These are phyloP conservation scores for Beverwykella pulmonaria DNA, from an alignment of 495 filamentous ascomycete genomes.

Conservation along the genomic window DNA sequence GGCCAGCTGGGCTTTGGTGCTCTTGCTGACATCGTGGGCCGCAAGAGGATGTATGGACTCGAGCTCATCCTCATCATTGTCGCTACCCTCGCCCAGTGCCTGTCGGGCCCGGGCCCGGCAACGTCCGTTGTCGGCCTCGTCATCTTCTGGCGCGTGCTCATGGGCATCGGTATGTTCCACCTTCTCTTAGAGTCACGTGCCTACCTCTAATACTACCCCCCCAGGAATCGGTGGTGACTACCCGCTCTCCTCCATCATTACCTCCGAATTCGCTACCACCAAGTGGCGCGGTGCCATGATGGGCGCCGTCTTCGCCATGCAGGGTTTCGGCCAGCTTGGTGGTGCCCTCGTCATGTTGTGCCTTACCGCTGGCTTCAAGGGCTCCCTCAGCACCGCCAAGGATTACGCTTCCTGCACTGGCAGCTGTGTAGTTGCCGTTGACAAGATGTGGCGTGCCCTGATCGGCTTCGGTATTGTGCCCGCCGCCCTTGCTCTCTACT, in stretches of 20 bases:
- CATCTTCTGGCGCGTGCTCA: constrained; percentile 87
- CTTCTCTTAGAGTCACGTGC: not conserved
- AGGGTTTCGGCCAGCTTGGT: constrained; percentile 74
- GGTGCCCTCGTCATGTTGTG: constrained; percentile 73
- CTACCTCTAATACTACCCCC: not conserved
- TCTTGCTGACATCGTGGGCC: constrained; percentile 76
- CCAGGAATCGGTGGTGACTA: constrained; percentile 83
- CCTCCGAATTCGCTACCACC: constrained; percentile 80
- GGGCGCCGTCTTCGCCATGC: constrained; percentile 83
- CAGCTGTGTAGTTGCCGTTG: constrained; percentile 68
- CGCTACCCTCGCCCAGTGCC: constrained; percentile 75
- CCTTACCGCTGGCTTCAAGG: constrained; percentile 71
- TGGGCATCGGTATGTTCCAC: constrained; percentile 51
- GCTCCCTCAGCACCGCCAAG: constrained; percentile 59
- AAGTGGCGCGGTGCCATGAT: constrained; percentile 89
- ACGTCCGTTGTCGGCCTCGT: constrained; percentile 75
- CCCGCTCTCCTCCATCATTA: constrained; percentile 82
- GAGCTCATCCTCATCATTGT: constrained; percentile 88
- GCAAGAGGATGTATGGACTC: constrained; percentile 85
- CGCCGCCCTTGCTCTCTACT: constrained; percentile 75
- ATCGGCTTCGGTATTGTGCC: constrained; percentile 80
- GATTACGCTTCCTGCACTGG: constrained; percentile 59
- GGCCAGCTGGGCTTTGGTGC: constrained; percentile 83
- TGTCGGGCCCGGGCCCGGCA: constrained; percentile 67
- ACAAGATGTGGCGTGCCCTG: constrained; percentile 83